Conservation (phyloP, 2,329 filamentous ascomycete species). For the Cercospora brassicicola region DNA sequence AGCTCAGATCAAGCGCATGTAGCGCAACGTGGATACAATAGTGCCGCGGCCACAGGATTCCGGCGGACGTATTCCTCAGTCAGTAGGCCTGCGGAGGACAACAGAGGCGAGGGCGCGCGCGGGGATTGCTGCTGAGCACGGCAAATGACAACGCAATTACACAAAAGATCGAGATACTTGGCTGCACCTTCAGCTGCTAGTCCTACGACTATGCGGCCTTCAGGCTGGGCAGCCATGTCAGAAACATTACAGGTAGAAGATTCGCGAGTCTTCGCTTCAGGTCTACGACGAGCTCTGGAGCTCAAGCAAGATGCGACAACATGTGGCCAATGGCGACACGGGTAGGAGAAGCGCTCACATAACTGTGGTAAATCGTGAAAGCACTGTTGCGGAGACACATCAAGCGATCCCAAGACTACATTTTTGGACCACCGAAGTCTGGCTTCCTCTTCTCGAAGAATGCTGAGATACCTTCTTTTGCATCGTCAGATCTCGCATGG, state of each 20-base stretch:
- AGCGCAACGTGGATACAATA: not conserved
- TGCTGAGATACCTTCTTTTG: conserved; percentile 20
- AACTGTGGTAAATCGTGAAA: not conserved
- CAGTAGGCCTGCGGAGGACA: not conserved
- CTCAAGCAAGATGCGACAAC: not conserved
- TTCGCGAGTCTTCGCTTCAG: not conserved
- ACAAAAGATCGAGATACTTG: not conserved
- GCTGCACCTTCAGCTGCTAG: not conserved
- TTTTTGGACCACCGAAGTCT: not conserved
- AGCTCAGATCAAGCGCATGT: not conserved
- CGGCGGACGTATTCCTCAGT: not conserved
- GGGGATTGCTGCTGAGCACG: not conserved
- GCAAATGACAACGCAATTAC: not conserved
- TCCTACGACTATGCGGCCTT: not conserved
- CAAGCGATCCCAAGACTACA: not conserved
- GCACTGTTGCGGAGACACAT: not conserved
- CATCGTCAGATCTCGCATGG: conserved; percentile 20
- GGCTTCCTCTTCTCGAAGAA: conserved; percentile 23
- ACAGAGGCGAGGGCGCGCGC: not conserved
- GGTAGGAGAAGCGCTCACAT: not conserved
- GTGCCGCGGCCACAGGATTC: not conserved
- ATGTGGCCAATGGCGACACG: not conserved
- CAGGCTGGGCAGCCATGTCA: not conserved
- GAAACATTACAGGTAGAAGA: not conserved
- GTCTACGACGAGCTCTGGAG: not conserved